phyloP scores from a whole-genome alignment of 2,329 filamentous ascomycete genomes.

The Xylogone sp. region DNA sequence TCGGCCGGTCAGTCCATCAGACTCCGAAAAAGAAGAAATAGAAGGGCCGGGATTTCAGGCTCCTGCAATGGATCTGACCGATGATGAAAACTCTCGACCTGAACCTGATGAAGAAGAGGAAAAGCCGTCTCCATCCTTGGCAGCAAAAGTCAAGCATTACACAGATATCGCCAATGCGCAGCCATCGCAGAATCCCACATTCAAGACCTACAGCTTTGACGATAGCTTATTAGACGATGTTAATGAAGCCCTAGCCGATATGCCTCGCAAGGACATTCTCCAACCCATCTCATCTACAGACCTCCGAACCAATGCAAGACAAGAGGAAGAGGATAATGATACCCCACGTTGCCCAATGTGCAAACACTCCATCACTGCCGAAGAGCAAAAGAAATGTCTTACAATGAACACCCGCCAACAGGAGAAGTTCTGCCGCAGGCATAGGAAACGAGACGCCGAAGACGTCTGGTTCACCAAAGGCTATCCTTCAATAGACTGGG shows the following conservation, averaged over 20 bases:
- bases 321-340: not conserved
- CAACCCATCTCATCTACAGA: not conserved
- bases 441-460: slow-evolving; percentile 53
- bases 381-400: slow-evolving; percentile 50
- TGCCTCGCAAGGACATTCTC: not conserved
- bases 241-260: not conserved
- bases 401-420: slow-evolving; percentile 56
- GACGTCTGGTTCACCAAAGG: slow-evolving; percentile 35
- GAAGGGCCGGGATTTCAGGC: not conserved
- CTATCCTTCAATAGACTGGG: slow-evolving; percentile 74
- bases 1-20: not conserved
- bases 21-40: not conserved
- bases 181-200: slow-evolving; percentile 4
- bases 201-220: slow-evolving; percentile 7
- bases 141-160: not conserved
- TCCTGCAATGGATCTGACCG: not conserved
- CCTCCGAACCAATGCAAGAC: not conserved
- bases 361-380: slow-evolving; percentile 51
- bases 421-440: slow-evolving; percentile 58
- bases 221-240: slow-evolving; percentile 4
- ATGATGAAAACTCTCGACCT: not conserved
- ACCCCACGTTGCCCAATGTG: slow-evolving; percentile 63
- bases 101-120: not conserved
- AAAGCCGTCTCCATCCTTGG: not conserved
- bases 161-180: not conserved